Evolutionary conservation across 2,329 filamentous ascomycete species (phyloP).

Genomic region (Fusarium floridanum): DNA sequence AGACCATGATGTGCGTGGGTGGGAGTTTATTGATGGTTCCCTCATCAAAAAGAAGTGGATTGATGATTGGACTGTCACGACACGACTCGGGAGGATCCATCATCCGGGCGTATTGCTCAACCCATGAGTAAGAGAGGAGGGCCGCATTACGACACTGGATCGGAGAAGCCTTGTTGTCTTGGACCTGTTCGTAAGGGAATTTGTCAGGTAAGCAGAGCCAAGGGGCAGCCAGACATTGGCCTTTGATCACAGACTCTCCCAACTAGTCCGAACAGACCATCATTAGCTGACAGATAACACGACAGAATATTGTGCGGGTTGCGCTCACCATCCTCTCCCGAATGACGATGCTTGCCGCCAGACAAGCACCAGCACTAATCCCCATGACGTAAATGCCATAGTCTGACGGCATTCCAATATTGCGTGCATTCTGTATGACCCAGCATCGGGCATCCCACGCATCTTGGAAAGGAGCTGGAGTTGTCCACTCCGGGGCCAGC

Average conservation of each 20-base stretch:
- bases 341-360: neutral
- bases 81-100: neutral
- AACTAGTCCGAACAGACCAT: neutral
- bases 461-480: constrained; percentile 1
- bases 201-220: neutral
- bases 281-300: neutral
- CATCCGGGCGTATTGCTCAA: neutral
- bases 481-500: neutral
- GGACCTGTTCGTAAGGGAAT: neutral
- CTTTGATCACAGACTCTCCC: neutral
- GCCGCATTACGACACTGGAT: neutral
- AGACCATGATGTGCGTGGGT: neutral
- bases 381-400: neutral
- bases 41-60: neutral
- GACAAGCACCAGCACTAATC: neutral
- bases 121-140: neutral
- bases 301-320: neutral
- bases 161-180: neutral
- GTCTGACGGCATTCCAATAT: neutral
- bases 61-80: neutral
- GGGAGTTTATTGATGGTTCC: neutral
- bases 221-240: neutral
- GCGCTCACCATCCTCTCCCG: neutral
- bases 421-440: neutral
- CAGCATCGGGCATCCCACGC: neutral